A percentile compares a stretch with the other conserved stretches of the same genome.
These are phyloP conservation scores for Teunomyces pallodes DNA, from an alignment of 805 yeast species.

Conservation along the genomic window DNA sequence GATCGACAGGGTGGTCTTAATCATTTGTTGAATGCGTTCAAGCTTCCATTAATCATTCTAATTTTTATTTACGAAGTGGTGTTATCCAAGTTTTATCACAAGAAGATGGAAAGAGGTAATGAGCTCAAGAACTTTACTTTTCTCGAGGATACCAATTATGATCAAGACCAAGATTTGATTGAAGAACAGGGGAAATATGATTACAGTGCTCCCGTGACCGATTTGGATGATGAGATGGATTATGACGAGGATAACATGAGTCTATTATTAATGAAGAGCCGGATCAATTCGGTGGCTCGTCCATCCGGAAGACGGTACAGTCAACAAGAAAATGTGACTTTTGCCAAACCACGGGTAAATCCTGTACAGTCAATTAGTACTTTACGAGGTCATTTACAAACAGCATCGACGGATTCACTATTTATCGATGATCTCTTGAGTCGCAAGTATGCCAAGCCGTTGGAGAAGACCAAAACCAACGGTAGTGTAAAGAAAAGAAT, in stretches of 20 bases:
- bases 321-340: constrained; percentile 12
- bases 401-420: constrained; percentile 39
- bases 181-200: constrained; percentile 9
- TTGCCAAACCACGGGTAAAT: constrained; percentile 6
- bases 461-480: constrained; percentile 13
- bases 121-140: constrained; percentile 36
- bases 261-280: constrained; percentile 21
- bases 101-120: constrained; percentile 10
- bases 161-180: constrained; percentile 29
- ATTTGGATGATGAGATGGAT: constrained; percentile 8
- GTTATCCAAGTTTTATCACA: constrained; percentile 19
- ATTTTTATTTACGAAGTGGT: constrained; percentile 34
- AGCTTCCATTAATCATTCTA: constrained; percentile 33
- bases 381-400: constrained; percentile 28
- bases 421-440: constrained; percentile 34
- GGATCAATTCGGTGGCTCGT: constrained; percentile 24
- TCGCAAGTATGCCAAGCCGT: constrained; percentile 22
- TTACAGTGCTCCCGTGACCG: constrained; percentile 9
- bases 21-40: constrained; percentile 25
- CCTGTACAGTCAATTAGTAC: constrained; percentile 34
- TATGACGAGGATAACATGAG: constrained; percentile 27
- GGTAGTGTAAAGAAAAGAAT: constrained; percentile 8
- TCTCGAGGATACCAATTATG: constrained; percentile 26
- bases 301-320: constrained; percentile 12
- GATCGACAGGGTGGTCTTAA: constrained; percentile 3